Evolutionary conservation across 1,284 basidiomycete genomes (phyloP).

Genomic region (Chalciporus sp.): DNA sequence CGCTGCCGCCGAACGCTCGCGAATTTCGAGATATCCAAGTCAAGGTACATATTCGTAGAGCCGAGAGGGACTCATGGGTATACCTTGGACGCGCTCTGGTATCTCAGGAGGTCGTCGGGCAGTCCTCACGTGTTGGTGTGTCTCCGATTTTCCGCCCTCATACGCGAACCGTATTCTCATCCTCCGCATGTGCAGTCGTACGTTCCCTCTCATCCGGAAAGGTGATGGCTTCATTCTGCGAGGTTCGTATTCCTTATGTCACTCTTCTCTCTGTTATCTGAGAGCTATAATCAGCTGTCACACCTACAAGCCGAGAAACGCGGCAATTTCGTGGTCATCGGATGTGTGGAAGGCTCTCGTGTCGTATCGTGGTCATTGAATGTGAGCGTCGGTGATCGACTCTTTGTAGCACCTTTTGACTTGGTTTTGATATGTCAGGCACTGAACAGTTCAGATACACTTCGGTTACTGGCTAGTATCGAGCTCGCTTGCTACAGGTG

Average conservation of each 20-base stretch:
- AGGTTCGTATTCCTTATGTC: conserved; percentile 60
- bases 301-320: conserved; percentile 81
- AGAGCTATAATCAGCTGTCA: conserved; percentile 46
- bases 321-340: conserved; percentile 81
- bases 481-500: conserved; percentile 78
- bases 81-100: conserved; percentile 77
- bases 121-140: conserved; percentile 76
- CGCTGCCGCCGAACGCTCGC: conserved; percentile 36
- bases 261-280: conserved; percentile 7
- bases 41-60: conserved; percentile 79
- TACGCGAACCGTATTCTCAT: conserved; percentile 15
- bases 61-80: conserved; percentile 77
- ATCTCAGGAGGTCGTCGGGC: conserved; percentile 68
- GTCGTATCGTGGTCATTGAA: conserved; percentile 86
- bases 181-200: conserved; percentile 51
- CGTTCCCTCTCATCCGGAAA: conserved; percentile 66
- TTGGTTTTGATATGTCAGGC: conserved; percentile 48
- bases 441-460: conserved; percentile 76
- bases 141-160: conserved; percentile 11
- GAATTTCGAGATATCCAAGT: conserved; percentile 77
- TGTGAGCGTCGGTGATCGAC: conserved; percentile 41
- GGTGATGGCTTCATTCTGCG: conserved; percentile 67
- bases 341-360: conserved; percentile 66
- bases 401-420: conserved; percentile 10
- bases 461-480: conserved; percentile 75